Base-by-base conservation (phyloP, 176 grass and related monocot genomes). In the Carex pumila region DNA sequence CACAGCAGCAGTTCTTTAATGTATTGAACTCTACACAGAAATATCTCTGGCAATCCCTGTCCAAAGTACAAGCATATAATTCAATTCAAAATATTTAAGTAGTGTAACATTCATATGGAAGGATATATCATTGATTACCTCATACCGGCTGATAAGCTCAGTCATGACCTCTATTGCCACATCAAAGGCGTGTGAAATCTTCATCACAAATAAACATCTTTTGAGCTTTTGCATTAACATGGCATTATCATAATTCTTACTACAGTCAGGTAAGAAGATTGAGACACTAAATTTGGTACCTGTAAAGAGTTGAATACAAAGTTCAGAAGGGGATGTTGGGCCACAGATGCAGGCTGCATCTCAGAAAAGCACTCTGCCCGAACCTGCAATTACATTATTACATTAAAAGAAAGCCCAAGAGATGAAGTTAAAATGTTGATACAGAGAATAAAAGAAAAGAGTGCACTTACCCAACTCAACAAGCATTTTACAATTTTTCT, bases 251-350 rank as follows among this genome's bases (percentile, higher is more conserved):
- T 61, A 74, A 61, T 70, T 37, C 1, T 73, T 61, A 85, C 55
- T 15, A 45, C 21, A 22, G n/a, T 45, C 85, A 49, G 67, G 61
- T 50, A 78, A 79, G 13, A 84, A 82, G 39, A 2, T 13, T 7
- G 15, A 61, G 31, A 47, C 66, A 68, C 63, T 81, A 85, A 83
- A 79, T 56, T 82, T 84, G 47, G 25, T 59, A 99, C 93, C 91
- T 95, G 92, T 79, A 99, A 88, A n/a, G 96, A 99, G 63, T 95
- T 99, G 85, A 94, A 94, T 6, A 92, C 89, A 71, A 94, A 92
- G 31, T 86, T 88, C 74, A 99, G 93, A 89, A 99, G 93, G 6
- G 91, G 96, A 53, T 94, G 93, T 43, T 82, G 71, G 5, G 88
- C 61, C 22, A 93, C 69, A 5, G 85, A 79, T 3, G 89, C 53